Evolutionary conservation across 1,139 yeast genomes (phyloP).

Genomic region (Trichomonascaceae sp.): DNA sequence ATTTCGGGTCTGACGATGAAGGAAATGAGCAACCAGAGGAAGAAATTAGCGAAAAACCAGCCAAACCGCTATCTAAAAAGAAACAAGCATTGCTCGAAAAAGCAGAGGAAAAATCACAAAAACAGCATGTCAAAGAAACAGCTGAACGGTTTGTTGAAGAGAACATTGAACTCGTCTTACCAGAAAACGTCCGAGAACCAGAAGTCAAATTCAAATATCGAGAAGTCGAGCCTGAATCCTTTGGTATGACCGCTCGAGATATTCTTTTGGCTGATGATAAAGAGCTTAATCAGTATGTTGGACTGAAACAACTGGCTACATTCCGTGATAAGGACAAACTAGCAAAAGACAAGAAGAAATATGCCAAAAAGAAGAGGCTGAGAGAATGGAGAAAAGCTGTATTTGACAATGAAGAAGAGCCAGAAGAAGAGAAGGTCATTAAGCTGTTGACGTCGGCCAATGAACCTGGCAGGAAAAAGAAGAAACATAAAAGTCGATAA

Average conservation of each 20-base stretch:
- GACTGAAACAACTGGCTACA: slow-evolving; percentile 90
- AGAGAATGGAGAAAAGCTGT: slow-evolving; percentile 88
- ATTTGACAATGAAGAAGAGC: slow-evolving; percentile 62
- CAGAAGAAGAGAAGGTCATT: slow-evolving; percentile 32
- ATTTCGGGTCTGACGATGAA: slow-evolving; percentile 14
- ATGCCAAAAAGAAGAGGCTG: slow-evolving; percentile 72
- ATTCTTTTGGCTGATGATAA: slow-evolving; percentile 85
- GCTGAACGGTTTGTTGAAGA: slow-evolving; percentile 69
- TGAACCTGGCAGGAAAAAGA: slow-evolving; percentile 16
- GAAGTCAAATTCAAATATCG: slow-evolving; percentile 74
- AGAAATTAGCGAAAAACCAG: slow-evolving; percentile 18
- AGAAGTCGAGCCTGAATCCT: slow-evolving; percentile 92
- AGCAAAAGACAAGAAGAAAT: slow-evolving; percentile 76
- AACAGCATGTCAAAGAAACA: slow-evolving; percentile 51
- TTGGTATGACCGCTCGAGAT: slow-evolving; percentile 80
- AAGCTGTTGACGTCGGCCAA: slow-evolving; percentile 10
- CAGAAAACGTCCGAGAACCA: slow-evolving; percentile 32
- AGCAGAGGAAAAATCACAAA: slow-evolving; percentile 56
- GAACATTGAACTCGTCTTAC: slow-evolving; percentile 36
- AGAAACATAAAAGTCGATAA: slow-evolving; percentile 9
- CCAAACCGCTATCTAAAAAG: slow-evolving; percentile 18
- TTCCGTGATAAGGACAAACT: slow-evolving; percentile 72
- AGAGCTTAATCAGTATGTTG: slow-evolving; percentile 74
- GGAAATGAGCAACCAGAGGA: slow-evolving; percentile 20
- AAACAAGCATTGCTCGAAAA: slow-evolving; percentile 41